Conservation (phyloP, 352 stramenopile genomes). For the Phytophthora colocasiae region DNA sequence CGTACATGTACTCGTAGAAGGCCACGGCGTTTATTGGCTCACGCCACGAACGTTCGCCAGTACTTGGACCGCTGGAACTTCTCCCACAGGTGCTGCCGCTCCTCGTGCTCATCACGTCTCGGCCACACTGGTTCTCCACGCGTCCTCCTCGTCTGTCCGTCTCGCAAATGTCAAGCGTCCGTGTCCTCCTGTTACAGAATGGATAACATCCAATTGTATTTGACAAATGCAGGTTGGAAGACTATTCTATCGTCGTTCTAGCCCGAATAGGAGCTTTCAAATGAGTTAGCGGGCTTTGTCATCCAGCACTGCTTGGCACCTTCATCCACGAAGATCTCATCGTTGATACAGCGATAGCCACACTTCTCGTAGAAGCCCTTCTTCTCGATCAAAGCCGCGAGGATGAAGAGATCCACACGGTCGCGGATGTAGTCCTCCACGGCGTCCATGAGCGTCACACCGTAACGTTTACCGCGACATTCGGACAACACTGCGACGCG, state of each 20-base stretch:
- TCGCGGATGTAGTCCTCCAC: conserved; percentile 43
- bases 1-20: no score
- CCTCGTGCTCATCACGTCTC: no score
- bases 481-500: conserved; percentile 59
- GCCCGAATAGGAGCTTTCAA: not conserved
- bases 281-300: conserved; percentile 20
- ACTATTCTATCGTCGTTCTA: conserved; percentile 2
- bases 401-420: conserved; percentile 38
- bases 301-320: conserved; percentile 42
- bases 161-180: no score
- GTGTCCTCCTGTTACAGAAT: no score
- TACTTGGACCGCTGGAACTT: no score
- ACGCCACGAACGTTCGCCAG: no score
- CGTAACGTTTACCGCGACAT: conserved; percentile 62
- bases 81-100: no score
- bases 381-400: conserved; percentile 49
- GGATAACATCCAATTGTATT: no score
- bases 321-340: conserved; percentile 40
- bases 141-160: no score
- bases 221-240: not conserved
- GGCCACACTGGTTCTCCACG: no score
- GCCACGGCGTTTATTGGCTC: no score
- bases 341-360: conserved; percentile 30
- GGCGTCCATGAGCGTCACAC: conserved; percentile 46
- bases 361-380: conserved; percentile 42